Percentiles rank a stretch among this genome's conserved stretches.
Evolutionary conservation across 768 basidiomycete species (phyloP).

Genomic region (Agaricus blazei): DNA sequence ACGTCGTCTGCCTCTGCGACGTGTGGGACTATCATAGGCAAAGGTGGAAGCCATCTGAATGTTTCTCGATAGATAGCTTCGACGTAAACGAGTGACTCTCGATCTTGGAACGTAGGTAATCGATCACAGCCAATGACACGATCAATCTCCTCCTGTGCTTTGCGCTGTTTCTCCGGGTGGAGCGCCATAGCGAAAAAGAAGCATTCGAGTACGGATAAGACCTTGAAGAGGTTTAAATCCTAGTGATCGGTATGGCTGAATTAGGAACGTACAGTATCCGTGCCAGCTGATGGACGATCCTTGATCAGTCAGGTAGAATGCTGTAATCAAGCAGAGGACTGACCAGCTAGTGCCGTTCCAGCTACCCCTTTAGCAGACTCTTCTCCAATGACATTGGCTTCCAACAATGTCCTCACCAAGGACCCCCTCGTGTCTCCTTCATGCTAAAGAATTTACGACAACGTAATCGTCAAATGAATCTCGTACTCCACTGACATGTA

Average conservation of each 20-base stretch:
- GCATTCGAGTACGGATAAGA: conserved; percentile 11
- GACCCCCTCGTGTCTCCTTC: conserved; percentile 9
- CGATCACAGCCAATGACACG: conserved; percentile 20
- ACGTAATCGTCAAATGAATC: background rate
- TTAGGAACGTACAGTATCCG: conserved; percentile 12
- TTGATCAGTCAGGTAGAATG: background rate
- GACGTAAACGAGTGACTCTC: conserved; percentile 17
- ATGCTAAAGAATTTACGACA: background rate
- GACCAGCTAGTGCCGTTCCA: conserved; percentile 13
- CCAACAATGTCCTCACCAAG: conserved; percentile 5
- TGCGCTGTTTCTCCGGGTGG: conserved; percentile 23
- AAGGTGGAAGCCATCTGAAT: conserved; percentile 13
- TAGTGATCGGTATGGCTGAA: background rate
- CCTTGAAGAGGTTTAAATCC: conserved; percentile 7
- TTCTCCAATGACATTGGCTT: conserved; percentile 1
- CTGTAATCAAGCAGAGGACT: background rate
- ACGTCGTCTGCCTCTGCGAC: conserved; percentile 18
- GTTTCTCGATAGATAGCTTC: conserved; percentile 14
- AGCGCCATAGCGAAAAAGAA: conserved; percentile 23
- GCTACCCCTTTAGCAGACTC: conserved; percentile 9
- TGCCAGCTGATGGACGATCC: conserved; percentile 5
- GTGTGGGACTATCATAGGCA: conserved; percentile 17
- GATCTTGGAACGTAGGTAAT: conserved; percentile 21
- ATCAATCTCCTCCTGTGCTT: conserved; percentile 28
- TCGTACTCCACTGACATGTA: background rate